phyloP scores from a whole-genome alignment of 805 yeast species.

The Barnettozyma populi region DNA sequence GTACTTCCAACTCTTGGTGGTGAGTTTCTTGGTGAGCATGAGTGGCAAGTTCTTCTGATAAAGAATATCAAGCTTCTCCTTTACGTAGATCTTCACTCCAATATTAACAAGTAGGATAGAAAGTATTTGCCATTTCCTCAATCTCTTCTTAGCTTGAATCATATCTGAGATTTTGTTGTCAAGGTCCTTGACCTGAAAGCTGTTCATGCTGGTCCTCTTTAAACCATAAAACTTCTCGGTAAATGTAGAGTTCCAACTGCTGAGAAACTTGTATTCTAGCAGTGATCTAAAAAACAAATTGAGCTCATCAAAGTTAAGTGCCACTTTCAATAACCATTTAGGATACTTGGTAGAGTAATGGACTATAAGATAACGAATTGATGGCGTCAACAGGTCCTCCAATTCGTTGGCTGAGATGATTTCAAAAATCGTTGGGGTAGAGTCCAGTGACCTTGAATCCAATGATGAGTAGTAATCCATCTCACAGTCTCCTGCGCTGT shows the following conservation, averaged over 20 bases:
- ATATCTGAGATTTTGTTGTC: slow-evolving; percentile 27
- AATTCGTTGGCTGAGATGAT: slow-evolving; percentile 77
- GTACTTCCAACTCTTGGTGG: slow-evolving; percentile 24
- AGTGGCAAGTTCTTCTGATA: slow-evolving; percentile 62
- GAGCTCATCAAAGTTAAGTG: slow-evolving; percentile 74
- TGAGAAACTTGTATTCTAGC: slow-evolving; percentile 67
- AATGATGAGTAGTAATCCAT: slow-evolving; percentile 81
- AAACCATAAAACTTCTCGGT: slow-evolving; percentile 92
- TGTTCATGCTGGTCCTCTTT: slow-evolving; percentile 43
- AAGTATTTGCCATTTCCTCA: slow-evolving; percentile 47
- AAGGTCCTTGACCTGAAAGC: slow-evolving; percentile 29
- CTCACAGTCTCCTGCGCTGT: neutral
- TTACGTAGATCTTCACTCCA: slow-evolving; percentile 55
- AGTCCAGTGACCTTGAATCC: slow-evolving; percentile 70
- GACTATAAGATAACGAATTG: slow-evolving; percentile 71
- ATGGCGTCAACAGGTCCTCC: slow-evolving; percentile 72
- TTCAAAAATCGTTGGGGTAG: slow-evolving; percentile 85
- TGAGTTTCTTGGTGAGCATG: slow-evolving; percentile 44
- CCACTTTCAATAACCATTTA: slow-evolving; percentile 50
- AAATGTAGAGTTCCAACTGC: slow-evolving; percentile 75
- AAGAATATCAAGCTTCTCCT: slow-evolving; percentile 59
- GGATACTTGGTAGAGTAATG: slow-evolving; percentile 82
- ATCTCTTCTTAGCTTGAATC: slow-evolving; percentile 46
- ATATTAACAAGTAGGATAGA: slow-evolving; percentile 56
- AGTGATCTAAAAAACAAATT: slow-evolving; percentile 53